A percentile compares a stretch with the other conserved stretches of the same genome.
These are phyloP conservation scores for Primulina eburnea DNA, from an alignment of 257 asterid species.

Conservation along the genomic window DNA sequence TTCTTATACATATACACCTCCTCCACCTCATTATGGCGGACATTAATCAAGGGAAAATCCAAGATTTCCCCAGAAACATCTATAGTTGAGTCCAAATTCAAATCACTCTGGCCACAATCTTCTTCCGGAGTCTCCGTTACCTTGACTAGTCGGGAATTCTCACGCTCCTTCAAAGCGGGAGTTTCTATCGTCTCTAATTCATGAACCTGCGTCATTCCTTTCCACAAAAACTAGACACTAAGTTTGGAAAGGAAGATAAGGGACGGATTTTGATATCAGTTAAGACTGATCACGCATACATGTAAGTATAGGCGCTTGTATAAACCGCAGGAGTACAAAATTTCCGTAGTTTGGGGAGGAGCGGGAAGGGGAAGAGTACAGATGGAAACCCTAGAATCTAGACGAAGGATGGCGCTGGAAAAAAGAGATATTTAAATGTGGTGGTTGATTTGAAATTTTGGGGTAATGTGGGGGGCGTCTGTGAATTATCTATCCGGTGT, in stretches of 20 bases:
- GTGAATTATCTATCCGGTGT: not conserved
- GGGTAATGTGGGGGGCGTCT: not conserved
- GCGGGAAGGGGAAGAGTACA: not conserved
- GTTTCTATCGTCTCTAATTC: slow-evolving; percentile 41
- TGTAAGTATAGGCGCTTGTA: not conserved
- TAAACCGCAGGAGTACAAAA: not conserved
- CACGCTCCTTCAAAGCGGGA: slow-evolving; percentile 26
- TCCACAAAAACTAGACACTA: slow-evolving; percentile 9
- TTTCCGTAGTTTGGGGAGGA: not conserved
- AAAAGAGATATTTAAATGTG: slow-evolving; percentile 3
- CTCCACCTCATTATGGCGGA: slow-evolving; percentile 40
- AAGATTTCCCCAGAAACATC: slow-evolving; percentile 67
- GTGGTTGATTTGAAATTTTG: slow-evolving; percentile 15
- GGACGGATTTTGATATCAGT: not conserved
- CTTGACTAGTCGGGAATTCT: slow-evolving; percentile 21
- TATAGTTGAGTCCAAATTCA: slow-evolving; percentile 37
- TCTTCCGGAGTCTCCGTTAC: slow-evolving; percentile 31
- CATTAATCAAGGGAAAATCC: slow-evolving; percentile 48
- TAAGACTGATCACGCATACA: not conserved
- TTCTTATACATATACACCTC: slow-evolving; percentile 75
- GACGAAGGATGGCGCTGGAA: slow-evolving; percentile 3
- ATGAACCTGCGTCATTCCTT: slow-evolving; percentile 44
- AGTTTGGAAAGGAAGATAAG: not conserved
- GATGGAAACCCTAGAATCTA: slow-evolving; percentile 46
- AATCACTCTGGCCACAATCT: slow-evolving; percentile 28